These are phyloP conservation scores for Blastobotrys mokoenaii DNA, from an alignment of 805 yeast species.

Conservation along the genomic window DNA sequence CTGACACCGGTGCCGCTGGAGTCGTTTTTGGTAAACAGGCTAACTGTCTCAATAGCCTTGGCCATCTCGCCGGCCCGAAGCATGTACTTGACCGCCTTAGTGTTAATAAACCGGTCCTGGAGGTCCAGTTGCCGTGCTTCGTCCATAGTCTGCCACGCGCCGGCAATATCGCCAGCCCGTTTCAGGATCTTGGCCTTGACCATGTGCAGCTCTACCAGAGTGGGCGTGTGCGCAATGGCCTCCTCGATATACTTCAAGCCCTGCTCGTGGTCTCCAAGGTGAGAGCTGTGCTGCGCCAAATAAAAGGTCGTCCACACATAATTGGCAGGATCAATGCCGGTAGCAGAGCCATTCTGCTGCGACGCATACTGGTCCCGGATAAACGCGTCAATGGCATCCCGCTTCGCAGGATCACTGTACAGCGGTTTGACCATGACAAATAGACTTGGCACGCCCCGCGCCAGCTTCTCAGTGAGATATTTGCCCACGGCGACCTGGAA, in stretches of 20 bases:
- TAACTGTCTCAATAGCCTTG: constrained; percentile 63
- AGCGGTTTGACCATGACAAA: constrained; percentile 80
- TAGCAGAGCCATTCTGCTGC: constrained; percentile 1
- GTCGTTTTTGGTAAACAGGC: constrained; percentile 80
- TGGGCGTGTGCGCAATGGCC: constrained; percentile 70
- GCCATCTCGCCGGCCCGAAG: constrained; percentile 68
- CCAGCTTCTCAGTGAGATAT: constrained; percentile 56
- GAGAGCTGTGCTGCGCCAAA: constrained; percentile 69
- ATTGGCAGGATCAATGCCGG: constrained; percentile 12
- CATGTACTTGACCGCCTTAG: constrained; percentile 77
- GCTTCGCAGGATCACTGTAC: constrained; percentile 41
- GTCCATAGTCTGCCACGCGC: constrained; percentile 60
- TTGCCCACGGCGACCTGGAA: constrained; percentile 39
- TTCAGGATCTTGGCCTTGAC: constrained; percentile 74
- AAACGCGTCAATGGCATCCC: constrained; percentile 40
- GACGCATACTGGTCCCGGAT: constrained; percentile 41
- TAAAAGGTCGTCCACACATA: constrained; percentile 65
- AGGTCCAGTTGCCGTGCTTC: constrained; percentile 68
- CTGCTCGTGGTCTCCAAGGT: constrained; percentile 40
- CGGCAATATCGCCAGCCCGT: constrained; percentile 50
- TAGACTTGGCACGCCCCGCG: constrained; percentile 82
- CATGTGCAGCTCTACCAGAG: constrained; percentile 73
- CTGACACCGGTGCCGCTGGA: constrained; percentile 73
- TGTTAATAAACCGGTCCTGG: constrained; percentile 86
- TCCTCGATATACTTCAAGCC: constrained; percentile 53